Conservation (phyloP, 805 yeast species). For the Myxozyma kluyveri region DNA sequence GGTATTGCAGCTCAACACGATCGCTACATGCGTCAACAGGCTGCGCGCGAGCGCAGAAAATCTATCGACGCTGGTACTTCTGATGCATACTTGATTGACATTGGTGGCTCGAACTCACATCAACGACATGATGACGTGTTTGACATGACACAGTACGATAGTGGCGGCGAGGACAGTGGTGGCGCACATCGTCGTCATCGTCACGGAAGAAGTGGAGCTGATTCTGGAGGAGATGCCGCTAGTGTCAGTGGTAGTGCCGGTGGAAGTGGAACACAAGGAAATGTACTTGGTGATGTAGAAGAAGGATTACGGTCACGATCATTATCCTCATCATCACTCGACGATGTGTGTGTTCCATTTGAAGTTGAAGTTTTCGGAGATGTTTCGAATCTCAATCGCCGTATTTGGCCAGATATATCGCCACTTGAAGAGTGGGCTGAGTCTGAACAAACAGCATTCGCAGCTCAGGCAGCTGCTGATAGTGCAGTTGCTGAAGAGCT, state of each 20-base stretch:
- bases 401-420: slow-evolving; percentile 77
- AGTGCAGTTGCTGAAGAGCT: slow-evolving; percentile 53
- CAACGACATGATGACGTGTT: no score
- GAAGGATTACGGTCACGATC: slow-evolving; percentile 15
- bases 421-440: slow-evolving; percentile 73
- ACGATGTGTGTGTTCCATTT: slow-evolving; percentile 89
- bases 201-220: slow-evolving; percentile 2
- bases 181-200: neutral
- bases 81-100: neutral
- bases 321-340: slow-evolving; percentile 55
- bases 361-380: slow-evolving; percentile 44
- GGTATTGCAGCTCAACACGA: neutral
- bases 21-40: neutral
- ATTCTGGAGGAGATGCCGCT: neutral
- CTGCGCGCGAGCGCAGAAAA: neutral
- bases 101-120: neutral
- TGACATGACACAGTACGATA: neutral
- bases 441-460: slow-evolving; percentile 57
- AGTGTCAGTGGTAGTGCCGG: neutral
- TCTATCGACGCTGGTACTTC: neutral
- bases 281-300: neutral
- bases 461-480: slow-evolving; percentile 33
- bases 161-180: neutral
- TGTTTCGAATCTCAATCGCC: slow-evolving; percentile 15
- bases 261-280: slow-evolving; percentile 5